Conservation (phyloP, 345 rosid genomes). For the Excoecaria agallocha region DNA sequence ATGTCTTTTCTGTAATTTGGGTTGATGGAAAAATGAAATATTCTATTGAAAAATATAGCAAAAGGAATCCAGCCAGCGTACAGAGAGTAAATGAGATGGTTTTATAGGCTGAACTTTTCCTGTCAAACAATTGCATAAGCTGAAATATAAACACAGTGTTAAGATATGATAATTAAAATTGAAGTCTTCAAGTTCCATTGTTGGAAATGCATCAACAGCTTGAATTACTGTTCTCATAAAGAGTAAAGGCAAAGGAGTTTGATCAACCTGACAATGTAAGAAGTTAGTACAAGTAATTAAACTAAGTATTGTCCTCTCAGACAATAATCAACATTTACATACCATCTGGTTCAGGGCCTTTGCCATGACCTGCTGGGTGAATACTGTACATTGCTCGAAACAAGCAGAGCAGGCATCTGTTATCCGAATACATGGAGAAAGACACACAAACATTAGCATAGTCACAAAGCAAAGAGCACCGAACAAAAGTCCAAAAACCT, state of each 20-base stretch:
- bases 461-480: background rate
- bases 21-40: background rate
- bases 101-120: background rate
- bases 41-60: background rate
- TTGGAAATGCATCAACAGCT: slow-evolving; percentile 92
- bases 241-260: slow-evolving; percentile 81
- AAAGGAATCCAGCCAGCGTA: too few species aligned
- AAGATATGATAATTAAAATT: background rate
- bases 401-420: slow-evolving; percentile 94
- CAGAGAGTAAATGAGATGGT: background rate
- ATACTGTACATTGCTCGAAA: slow-evolving; percentile 95
- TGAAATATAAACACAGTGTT: background rate
- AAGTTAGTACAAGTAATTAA: slow-evolving; percentile 19
- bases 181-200: slow-evolving; percentile 47
- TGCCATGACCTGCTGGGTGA: slow-evolving; percentile 91
- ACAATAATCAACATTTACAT: slow-evolving; percentile 20
- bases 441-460: background rate
- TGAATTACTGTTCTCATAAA: slow-evolving; percentile 99
- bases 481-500: background rate
- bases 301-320: background rate
- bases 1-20: background rate
- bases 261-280: slow-evolving; percentile 71
- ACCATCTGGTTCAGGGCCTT: slow-evolving; percentile 97
- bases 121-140: background rate
- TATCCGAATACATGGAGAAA: slow-evolving; percentile 49